Evolutionary conservation across 345 rosid species (phyloP).

Genomic region (Corchorus capsularis): DNA sequence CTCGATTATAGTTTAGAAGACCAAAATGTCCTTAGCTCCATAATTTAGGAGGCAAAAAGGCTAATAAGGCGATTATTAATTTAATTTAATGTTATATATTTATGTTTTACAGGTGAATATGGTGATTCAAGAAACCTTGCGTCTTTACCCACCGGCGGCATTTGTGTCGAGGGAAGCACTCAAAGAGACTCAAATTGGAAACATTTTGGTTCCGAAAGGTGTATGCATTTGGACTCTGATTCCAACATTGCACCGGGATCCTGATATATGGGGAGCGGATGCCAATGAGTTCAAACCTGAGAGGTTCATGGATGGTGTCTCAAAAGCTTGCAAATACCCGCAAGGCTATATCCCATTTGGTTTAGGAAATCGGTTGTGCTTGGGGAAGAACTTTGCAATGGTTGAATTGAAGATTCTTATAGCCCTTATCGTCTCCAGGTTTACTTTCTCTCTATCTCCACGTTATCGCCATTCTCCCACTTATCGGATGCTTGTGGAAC

Average conservation of each 20-base stretch:
- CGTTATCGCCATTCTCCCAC: slow-evolving; percentile 66
- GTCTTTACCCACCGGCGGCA: slow-evolving; percentile 69
- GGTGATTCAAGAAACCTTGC: slow-evolving; percentile 68
- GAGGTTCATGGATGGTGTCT: slow-evolving; percentile 65
- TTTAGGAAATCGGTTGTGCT: slow-evolving; percentile 70
- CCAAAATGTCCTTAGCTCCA: too few species aligned
- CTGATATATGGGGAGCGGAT: slow-evolving; percentile 70
- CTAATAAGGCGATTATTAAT: too few species aligned
- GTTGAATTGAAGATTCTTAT: slow-evolving; percentile 61
- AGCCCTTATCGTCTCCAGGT: slow-evolving; percentile 63
- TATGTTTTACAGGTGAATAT: slow-evolving; percentile 42
- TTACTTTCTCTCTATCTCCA: slow-evolving; percentile 62
- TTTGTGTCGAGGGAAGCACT: slow-evolving; percentile 70
- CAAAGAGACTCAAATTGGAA: slow-evolving; percentile 57
- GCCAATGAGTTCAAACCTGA: slow-evolving; percentile 73
- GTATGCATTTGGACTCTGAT: slow-evolving; percentile 58
- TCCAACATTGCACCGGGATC: slow-evolving; percentile 62
- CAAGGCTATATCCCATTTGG: slow-evolving; percentile 76
- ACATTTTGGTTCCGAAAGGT: slow-evolving; percentile 56
- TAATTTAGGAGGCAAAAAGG: too few species aligned
- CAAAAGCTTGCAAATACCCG: slow-evolving; percentile 71
- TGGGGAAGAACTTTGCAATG: slow-evolving; percentile 76
- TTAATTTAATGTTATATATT: too few species aligned
- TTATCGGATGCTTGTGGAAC: slow-evolving; percentile 70
- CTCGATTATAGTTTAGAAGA: too few species aligned